Base-by-base conservation (phyloP, 768 basidiomycete species). In the Tulasnella calospora region DNA sequence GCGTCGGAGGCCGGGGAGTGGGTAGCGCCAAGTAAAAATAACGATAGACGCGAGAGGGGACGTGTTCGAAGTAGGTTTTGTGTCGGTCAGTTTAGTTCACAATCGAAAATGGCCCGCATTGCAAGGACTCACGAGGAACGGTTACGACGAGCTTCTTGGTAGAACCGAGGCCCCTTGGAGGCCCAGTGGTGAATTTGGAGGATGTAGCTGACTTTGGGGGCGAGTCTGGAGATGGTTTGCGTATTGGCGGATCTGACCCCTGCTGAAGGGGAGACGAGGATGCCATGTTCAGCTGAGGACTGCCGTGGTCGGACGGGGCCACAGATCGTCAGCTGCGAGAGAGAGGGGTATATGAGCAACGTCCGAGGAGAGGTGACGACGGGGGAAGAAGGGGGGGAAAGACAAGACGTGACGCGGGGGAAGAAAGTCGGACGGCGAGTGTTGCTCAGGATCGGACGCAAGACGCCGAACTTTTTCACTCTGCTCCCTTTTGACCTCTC, bases 71-170 rank as follows among this genome's bases (percentile, higher is more conserved):
- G 61, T 51, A 23, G 47, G 3, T 51, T n/a, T 51, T 51, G 47
- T 40, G 33, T 67, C 71, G 9, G 73, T 74, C 73, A 74, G 73
- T 74, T 36, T 35, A 74, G 44, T 51, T 74, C 51, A 12, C 33
- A 74, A 74, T 74, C 38, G 44, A 47, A 47, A 74, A 33, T 47
- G 61, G 30, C 21, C 0, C 4, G 9, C 2, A 33, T 51, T n/a
- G n/a, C n/a, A 67, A n/a, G 17, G 19, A 61, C 75, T 76, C 35
- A 76, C 75, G 75, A 61, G 75, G 75, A 8, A 61, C 75, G 27
- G 75, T 61, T 15, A 61, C 27, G 17, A 76, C 75, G 57, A 76
- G 17, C 33, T 23, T 51, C 75, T 76, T 76, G 55, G 30, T 13
- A 27, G 61, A 67, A 8, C 27, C 33, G 12, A 12, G 61, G 27